Percentiles rank a stretch among this genome's conserved stretches.
phyloP scores from a whole-genome alignment of 164 flowering plant genomes.

The Tinospora cordifolia region DNA sequence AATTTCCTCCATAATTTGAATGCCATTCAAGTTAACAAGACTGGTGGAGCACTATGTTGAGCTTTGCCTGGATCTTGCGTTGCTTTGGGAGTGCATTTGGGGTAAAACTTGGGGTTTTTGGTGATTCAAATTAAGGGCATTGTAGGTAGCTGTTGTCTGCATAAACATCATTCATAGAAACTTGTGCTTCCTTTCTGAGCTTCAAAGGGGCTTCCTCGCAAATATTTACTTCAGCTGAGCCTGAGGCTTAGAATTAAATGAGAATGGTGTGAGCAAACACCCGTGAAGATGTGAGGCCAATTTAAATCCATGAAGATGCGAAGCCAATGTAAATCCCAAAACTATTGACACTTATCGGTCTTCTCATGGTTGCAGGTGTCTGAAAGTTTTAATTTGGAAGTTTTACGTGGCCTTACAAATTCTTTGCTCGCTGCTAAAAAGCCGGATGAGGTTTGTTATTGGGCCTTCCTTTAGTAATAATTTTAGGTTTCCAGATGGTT shows the following conservation, averaged over 20 bases:
- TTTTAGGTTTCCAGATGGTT: not conserved
- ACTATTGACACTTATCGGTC: not conserved
- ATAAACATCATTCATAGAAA: not conserved
- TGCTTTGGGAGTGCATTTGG: too few species aligned
- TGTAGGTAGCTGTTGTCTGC: not conserved
- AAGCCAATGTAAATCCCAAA: not conserved
- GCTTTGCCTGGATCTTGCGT: too few species aligned
- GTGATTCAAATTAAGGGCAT: not conserved
- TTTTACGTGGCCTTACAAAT: slow-evolving; percentile 73
- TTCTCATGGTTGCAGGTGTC: slow-evolving; percentile 40
- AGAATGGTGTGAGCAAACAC: not conserved
- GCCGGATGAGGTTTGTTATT: slow-evolving; percentile 74
- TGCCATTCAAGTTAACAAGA: too few species aligned
- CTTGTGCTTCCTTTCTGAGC: not conserved
- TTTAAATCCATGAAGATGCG: not conserved
- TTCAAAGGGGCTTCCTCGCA: not conserved
- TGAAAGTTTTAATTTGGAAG: slow-evolving; percentile 46
- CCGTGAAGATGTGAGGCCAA: not conserved
- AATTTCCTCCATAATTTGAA: too few species aligned
- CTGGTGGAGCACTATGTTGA: too few species aligned
- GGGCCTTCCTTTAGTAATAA: not conserved
- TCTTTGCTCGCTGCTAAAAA: slow-evolving; percentile 78
- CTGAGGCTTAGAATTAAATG: not conserved
- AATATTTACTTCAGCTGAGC: not conserved
- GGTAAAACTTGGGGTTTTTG: too few species aligned